These are phyloP conservation scores for Fusarium sp. DNA, from an alignment of 2,329 filamentous ascomycete species.

Conservation along the genomic window DNA sequence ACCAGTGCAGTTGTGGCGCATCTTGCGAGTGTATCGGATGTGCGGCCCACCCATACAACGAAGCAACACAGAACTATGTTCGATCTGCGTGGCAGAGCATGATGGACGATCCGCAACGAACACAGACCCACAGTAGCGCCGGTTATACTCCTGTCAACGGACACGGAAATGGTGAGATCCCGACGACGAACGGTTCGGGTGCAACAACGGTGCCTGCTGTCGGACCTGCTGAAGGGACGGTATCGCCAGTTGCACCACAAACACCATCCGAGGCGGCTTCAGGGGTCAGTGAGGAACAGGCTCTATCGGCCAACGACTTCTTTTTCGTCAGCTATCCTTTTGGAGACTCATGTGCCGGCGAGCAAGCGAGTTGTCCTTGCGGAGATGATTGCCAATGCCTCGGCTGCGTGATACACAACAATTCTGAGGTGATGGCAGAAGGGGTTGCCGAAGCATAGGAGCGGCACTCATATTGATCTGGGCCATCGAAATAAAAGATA, in stretches of 20 bases:
- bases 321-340: constrained; percentile 70
- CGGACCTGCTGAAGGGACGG: constrained; percentile 43
- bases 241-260: constrained; percentile 55
- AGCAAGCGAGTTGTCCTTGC: constrained; percentile 65
- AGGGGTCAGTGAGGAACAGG: constrained; percentile 62
- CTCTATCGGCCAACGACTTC: constrained; percentile 64
- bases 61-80: constrained; percentile 67
- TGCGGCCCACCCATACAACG: constrained; percentile 75
- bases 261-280: constrained; percentile 63
- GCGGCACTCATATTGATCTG: background rate
- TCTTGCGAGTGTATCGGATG: constrained; percentile 76
- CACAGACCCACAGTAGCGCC: constrained; percentile 35
- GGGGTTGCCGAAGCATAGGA: constrained; percentile 11
- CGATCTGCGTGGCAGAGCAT: constrained; percentile 60
- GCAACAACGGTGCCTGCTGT: constrained; percentile 25
- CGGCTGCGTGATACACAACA: constrained; percentile 66
- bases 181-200: constrained; percentile 36
- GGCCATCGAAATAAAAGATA: background rate
- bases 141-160: constrained; percentile 42
- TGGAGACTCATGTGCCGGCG: constrained; percentile 61
- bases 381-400: constrained; percentile 70
- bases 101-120: constrained; percentile 49
- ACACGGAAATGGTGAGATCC: constrained; percentile 36
- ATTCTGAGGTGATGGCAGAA: constrained; percentile 34
- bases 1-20: constrained; percentile 72